Evolutionary conservation across 2,329 filamentous ascomycete species (phyloP).

Genomic region (Phialocephala subalpina): DNA sequence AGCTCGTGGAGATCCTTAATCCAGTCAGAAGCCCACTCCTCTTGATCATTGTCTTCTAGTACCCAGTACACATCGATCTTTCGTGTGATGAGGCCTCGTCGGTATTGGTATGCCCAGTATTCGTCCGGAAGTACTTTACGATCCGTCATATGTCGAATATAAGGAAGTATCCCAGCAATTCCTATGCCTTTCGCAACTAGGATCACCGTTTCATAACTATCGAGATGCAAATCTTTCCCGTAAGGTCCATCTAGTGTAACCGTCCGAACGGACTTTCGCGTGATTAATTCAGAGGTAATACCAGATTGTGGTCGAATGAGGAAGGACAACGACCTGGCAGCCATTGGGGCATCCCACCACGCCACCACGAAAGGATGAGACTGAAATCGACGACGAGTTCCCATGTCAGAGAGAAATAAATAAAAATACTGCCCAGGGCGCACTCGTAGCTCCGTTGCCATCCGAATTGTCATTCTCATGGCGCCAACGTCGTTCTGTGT

Average conservation of each 20-base stretch:
- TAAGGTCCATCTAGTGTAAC: slow-evolving; percentile 25
- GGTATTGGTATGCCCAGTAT: too few relatives aligned
- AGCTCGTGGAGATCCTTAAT: too few relatives aligned
- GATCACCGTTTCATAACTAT: slow-evolving; percentile 24
- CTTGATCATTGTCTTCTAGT: too few relatives aligned
- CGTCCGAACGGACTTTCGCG: neutral
- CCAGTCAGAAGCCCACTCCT: too few relatives aligned
- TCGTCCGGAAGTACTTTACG: too few relatives aligned
- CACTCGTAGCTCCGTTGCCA: too few relatives aligned
- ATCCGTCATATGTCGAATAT: slow-evolving; percentile 13
- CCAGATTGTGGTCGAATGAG: slow-evolving; percentile 9
- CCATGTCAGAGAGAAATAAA: neutral
- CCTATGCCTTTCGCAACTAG: slow-evolving; percentile 28
- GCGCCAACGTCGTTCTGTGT: too few relatives aligned
- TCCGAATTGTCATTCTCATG: slow-evolving; percentile 7
- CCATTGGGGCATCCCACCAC: slow-evolving; percentile 1
- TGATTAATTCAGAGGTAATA: neutral
- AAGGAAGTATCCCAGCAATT: slow-evolving; percentile 23
- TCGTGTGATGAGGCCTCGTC: too few relatives aligned
- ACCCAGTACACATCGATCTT: too few relatives aligned
- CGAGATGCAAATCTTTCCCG: slow-evolving; percentile 17
- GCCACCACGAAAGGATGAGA: slow-evolving; percentile 5
- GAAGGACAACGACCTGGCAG: neutral
- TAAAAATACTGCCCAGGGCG: slow-evolving; percentile 15
- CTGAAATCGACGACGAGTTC: neutral